phyloP scores from a whole-genome alignment of 2,329 filamentous ascomycete genomes.

The Penicillium sp. region DNA sequence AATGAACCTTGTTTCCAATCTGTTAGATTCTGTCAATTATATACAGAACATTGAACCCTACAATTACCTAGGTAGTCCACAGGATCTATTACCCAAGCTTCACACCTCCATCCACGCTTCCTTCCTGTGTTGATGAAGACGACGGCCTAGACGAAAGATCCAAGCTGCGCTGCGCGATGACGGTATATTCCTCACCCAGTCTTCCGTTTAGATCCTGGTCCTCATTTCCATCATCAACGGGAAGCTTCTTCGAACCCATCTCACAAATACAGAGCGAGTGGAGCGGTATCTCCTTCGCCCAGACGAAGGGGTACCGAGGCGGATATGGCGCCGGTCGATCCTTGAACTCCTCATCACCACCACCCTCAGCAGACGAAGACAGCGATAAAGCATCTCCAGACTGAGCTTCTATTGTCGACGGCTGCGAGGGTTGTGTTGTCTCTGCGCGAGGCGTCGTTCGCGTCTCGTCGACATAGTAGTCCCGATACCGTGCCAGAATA shows the following conservation, averaged over 20 bases:
- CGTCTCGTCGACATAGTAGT: constrained; percentile 35
- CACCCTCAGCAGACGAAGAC: constrained; percentile 1
- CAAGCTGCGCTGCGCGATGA: constrained; percentile 44
- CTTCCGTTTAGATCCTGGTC: constrained; percentile 36
- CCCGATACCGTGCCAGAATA: constrained; percentile 32
- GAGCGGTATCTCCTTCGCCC: constrained; percentile 67
- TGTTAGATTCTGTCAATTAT: neutral
- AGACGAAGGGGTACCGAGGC: constrained; percentile 52
- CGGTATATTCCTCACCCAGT: constrained; percentile 53
- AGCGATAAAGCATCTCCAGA: too few relatives aligned
- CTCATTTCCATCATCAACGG: constrained; percentile 22
- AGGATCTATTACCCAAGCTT: too few relatives aligned
- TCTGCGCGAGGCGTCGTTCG: constrained; percentile 18
- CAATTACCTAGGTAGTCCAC: too few relatives aligned
- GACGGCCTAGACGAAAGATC: neutral
- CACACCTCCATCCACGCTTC: constrained; percentile 7
- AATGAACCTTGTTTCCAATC: neutral
- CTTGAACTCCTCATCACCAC: neutral
- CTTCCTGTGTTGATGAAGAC: neutral
- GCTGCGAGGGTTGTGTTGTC: too few relatives aligned
- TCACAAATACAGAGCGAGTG: constrained; percentile 73
- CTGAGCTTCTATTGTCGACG: too few relatives aligned
- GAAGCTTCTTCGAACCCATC: constrained; percentile 76
- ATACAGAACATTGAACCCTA: neutral
- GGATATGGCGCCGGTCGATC: neutral